Conservation (phyloP, 2,329 filamentous ascomycete species). For the Phaeosphaeriaceae sp. region DNA sequence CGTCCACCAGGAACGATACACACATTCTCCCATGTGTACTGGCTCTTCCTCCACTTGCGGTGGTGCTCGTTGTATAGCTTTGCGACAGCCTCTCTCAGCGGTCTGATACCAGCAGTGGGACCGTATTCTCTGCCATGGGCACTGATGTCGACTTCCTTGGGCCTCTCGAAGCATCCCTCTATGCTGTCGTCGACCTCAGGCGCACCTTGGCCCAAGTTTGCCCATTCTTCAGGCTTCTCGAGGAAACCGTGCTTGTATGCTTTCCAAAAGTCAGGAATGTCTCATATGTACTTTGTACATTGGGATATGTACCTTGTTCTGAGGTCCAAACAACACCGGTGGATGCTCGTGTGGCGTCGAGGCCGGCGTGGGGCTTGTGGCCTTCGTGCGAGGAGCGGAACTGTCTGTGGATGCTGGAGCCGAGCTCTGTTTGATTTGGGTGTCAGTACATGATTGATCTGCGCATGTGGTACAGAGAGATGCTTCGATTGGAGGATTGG, state of each 20-base stretch:
- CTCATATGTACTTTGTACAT: not conserved
- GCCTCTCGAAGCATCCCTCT: slow-evolving; percentile 84
- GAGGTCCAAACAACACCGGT: slow-evolving; percentile 96
- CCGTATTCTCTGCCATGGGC: slow-evolving; percentile 85
- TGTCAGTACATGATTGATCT: slow-evolving; percentile 5
- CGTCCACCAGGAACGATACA: slow-evolving; percentile 94
- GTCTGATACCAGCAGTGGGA: slow-evolving; percentile 92
- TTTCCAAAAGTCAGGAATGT: not conserved
- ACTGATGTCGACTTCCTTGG: slow-evolving; percentile 78
- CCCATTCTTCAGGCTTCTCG: slow-evolving; percentile 84
- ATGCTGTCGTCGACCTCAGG: slow-evolving; percentile 95
- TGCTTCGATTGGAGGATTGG: not conserved
- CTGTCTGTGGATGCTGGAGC: slow-evolving; percentile 84
- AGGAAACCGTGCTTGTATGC: slow-evolving; percentile 82
- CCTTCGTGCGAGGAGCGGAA: slow-evolving; percentile 91
- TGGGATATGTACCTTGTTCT: slow-evolving; percentile 71
- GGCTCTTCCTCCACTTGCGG: slow-evolving; percentile 81
- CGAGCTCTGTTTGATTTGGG: slow-evolving; percentile 66
- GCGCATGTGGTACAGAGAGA: not conserved
- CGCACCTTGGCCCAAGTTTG: slow-evolving; percentile 92
- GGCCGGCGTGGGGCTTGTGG: slow-evolving; percentile 87
- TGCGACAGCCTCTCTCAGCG: slow-evolving; percentile 86
- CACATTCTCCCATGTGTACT: slow-evolving; percentile 98
- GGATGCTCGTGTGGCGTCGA: slow-evolving; percentile 85
- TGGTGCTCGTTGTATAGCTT: slow-evolving; percentile 93